Conservation (phyloP, 2,329 filamentous ascomycete genomes). For the Xylariaceae sp. region DNA sequence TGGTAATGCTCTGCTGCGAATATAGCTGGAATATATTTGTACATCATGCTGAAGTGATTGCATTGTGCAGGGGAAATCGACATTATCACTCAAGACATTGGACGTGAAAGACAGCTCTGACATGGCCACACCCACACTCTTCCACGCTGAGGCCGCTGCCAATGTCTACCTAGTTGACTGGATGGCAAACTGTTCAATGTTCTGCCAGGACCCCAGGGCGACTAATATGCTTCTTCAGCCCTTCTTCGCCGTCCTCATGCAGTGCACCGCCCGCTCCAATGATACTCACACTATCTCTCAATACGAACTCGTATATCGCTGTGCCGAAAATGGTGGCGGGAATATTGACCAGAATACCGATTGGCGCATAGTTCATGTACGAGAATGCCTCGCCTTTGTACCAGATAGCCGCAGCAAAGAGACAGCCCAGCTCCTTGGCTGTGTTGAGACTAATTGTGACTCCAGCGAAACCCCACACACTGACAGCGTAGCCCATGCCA, state of each 20-base stretch:
- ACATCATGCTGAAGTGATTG: no score
- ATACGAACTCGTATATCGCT: constrained; percentile 1
- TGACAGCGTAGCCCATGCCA: constrained; percentile 51
- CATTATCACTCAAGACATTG: no score
- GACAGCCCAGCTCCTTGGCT: constrained; percentile 47
- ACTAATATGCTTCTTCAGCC: constrained; percentile 1
- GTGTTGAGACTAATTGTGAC: constrained; percentile 56
- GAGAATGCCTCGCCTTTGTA: background rate
- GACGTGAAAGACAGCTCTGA: no score
- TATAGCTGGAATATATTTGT: no score
- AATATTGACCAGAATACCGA: constrained; percentile 35
- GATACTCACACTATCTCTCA: constrained; percentile 1
- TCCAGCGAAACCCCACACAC: constrained; percentile 56
- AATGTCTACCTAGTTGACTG: no score
- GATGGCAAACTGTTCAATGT: background rate
- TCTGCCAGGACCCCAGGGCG: background rate
- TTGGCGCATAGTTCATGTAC: background rate
- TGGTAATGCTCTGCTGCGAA: no score
- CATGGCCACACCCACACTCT: no score
- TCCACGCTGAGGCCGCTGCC: no score
- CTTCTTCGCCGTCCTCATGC: constrained; percentile 2
- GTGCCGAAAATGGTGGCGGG: constrained; percentile 3
- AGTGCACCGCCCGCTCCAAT: background rate
- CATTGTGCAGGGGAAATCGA: no score
- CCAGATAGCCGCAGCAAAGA: background rate